Conservation (phyloP, 1,284 basidiomycete genomes). For the Pseudozyma hubeiensis region DNA sequence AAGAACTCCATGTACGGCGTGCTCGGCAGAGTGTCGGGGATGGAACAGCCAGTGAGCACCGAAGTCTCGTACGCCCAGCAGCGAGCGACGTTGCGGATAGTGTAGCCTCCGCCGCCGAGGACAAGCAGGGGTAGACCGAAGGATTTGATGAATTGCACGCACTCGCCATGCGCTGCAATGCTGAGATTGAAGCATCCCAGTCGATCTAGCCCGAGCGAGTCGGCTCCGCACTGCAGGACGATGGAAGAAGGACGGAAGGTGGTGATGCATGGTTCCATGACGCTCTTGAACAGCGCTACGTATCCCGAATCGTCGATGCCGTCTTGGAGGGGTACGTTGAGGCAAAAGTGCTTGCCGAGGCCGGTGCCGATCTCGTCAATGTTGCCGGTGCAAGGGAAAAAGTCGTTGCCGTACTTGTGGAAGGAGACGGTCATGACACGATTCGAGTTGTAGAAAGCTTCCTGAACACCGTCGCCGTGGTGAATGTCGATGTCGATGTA, state of each 20-base stretch:
- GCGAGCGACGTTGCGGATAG: conserved; percentile 88
- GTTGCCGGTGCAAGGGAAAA: conserved; percentile 75
- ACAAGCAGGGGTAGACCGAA: conserved; percentile 90
- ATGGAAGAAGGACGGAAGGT: conserved; percentile 90
- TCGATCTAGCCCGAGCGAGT: conserved; percentile 92
- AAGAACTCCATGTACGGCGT: conserved; percentile 96
- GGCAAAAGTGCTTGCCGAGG: conserved; percentile 88
- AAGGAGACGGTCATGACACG: conserved; percentile 98
- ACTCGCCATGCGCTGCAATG: conserved; percentile 99
- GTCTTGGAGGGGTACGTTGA: conserved; percentile 95
- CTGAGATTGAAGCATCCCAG: conserved; percentile 97
- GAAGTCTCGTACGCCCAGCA: conserved; percentile 99
- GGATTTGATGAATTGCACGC: conserved; percentile 93
- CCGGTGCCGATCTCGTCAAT: conserved; percentile 65
- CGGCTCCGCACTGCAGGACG: conserved; percentile 96
- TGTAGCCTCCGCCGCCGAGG: conserved; percentile 94
- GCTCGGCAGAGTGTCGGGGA: conserved; percentile 86
- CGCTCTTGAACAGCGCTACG: conserved; percentile 91
- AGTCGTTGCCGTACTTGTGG: conserved; percentile 98
- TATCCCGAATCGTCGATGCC: conserved; percentile 98
- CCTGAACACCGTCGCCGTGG: conserved; percentile 99
- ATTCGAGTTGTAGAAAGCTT: conserved; percentile 97
- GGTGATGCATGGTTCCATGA: conserved; percentile 92
- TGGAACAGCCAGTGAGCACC: conserved; percentile 77
- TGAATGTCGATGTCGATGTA: conserved; percentile 99